Conservation (phyloP, 176 grass and related monocot species). For the Leersia perrieri region DNA sequence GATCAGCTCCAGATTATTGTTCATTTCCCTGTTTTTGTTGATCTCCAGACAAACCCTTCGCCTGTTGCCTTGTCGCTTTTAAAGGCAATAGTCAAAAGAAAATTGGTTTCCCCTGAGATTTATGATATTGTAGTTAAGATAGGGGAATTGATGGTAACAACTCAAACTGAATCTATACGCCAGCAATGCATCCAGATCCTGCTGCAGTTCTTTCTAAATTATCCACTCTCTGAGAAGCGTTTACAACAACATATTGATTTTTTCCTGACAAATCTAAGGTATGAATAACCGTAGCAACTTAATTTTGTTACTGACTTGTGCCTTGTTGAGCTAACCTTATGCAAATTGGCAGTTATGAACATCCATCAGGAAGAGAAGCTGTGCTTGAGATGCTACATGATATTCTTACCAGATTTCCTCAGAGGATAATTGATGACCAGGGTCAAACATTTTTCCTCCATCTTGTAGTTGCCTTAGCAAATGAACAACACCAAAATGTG, state of each 20-base stretch:
- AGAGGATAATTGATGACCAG: conserved; percentile 82
- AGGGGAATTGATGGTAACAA: conserved; percentile 90
- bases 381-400: conserved; percentile 92
- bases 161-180: conserved; percentile 69
- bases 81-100: conserved; percentile 80
- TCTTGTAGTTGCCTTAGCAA: conserved; percentile 73
- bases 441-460: conserved; percentile 83
- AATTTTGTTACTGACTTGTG: conserved; percentile 2
- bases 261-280: conserved; percentile 84
- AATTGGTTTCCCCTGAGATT: conserved; percentile 79
- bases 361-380: conserved; percentile 84
- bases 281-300: conserved; percentile 18
- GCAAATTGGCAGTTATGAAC: conserved; percentile 71
- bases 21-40: conserved; percentile 80
- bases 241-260: conserved; percentile 96
- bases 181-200: conserved; percentile 82
- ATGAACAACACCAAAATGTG: conserved; percentile 71
- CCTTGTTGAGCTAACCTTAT: conserved; percentile 1
- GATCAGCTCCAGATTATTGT: conserved; percentile 73
- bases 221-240: conserved; percentile 79
- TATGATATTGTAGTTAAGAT: conserved; percentile 87
- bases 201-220: conserved; percentile 85
- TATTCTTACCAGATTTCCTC: conserved; percentile 86
- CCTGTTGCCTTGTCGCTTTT: conserved; percentile 80
- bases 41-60: conserved; percentile 90